Base-by-base conservation (phyloP, 495 filamentous ascomycete species). In the Emericellopsis terricola region DNA sequence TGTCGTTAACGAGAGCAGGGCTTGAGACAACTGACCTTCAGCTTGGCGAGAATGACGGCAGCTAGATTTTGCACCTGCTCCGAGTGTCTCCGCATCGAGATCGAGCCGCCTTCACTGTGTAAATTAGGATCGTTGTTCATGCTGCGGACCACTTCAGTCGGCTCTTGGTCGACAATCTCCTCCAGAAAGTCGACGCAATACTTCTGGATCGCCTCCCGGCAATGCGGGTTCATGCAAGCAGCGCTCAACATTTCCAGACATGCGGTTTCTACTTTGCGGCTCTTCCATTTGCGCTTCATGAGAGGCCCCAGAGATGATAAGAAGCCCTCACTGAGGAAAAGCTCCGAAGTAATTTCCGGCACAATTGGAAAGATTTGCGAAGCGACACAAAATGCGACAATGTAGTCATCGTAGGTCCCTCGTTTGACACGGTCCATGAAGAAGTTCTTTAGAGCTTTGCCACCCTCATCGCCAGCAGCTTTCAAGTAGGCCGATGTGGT, bases 281-380 rank as follows among this genome's bases (percentile, higher is more conserved):
- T 79, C 55, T 79, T 84, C 51, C 68, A 69, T 35, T 79, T 78
- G 45, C 72, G 70, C 34, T 76, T 65, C 50, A 84, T 73, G 31
- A 86, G 52, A 6, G 78, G 71, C 14, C 68, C 70, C 15, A 93
- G 60, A 23, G 65, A 67, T 19, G 62, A 50, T 32, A 89, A 61
- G 45, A 96, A 94, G 2, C 77, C 80, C 29, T 87, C 79, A 13
- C 71, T 83, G 34, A 94, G 66, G 48, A 96, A 93, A 23, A 96
- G 60, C 34, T 65, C 57, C 3, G 78, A 65, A 2, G 73, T 77
- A 19, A 76, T 62, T 27, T 73, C 59, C 10, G 82, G 74, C 1
- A 75, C 71, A 34, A 97, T 63, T 1, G 87, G 85, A 50, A 97
- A 97, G 19, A 94, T 66, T 4, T 75, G 71, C 3, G 83, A 71